These are phyloP conservation scores for Stereocaulon alpinum DNA, from an alignment of 495 filamentous ascomycete genomes.

Conservation along the genomic window DNA sequence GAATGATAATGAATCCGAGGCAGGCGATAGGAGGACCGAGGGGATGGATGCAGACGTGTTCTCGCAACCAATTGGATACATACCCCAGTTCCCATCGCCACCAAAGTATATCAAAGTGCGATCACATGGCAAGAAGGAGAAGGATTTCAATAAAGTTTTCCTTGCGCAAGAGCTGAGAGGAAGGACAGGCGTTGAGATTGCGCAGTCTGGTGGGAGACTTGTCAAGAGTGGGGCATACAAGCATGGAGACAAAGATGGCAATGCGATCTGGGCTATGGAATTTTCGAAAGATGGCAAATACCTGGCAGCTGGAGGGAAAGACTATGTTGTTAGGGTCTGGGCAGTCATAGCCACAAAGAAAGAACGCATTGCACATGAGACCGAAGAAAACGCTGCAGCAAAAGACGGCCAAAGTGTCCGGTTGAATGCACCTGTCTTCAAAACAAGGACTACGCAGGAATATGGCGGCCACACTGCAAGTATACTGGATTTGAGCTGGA, in stretches of 20 bases:
- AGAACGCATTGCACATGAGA: conserved; percentile 61
- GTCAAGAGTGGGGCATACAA: conserved; percentile 21
- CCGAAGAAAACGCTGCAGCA: conserved; percentile 52
- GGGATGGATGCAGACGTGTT: conserved; percentile 76
- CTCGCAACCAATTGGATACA: conserved; percentile 73
- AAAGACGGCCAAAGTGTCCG: conserved; percentile 40
- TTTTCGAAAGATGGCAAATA: conserved; percentile 92
- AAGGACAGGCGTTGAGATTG: conserved; percentile 28
- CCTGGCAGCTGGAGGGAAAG: conserved; percentile 80
- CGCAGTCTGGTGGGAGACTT: conserved; percentile 26
- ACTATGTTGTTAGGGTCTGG: conserved; percentile 82
- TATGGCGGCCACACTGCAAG: conserved; percentile 81
- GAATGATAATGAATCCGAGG: conserved; percentile 62
- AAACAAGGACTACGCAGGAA: conserved; percentile 60
- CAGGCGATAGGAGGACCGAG: conserved; percentile 59
- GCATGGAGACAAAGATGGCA: conserved; percentile 31
- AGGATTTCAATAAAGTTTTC: conserved; percentile 79
- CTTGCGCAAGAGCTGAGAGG: conserved; percentile 76
- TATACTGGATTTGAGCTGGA: conserved; percentile 90
- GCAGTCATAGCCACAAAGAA: conserved; percentile 72
- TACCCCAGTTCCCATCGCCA: conserved; percentile 79
- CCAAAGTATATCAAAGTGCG: conserved; percentile 83
- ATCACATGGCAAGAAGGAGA: conserved; percentile 68
- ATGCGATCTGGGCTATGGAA: conserved; percentile 80
- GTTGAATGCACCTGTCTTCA: conserved; percentile 88